Conservation (phyloP, 1,139 yeast species). For the Scheffersomyces segobiensis region DNA sequence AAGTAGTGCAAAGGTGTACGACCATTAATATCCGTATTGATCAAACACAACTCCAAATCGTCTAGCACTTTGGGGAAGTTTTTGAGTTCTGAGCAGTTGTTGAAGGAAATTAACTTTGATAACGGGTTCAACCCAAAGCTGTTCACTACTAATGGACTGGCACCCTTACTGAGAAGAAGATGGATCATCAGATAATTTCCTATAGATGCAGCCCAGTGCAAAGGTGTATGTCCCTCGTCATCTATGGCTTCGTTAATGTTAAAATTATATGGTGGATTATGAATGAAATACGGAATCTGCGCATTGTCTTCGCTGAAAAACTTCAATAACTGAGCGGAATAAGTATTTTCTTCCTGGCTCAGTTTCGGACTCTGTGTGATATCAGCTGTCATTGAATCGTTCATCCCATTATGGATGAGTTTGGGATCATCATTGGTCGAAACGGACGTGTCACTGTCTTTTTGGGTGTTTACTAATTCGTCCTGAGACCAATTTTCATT, state of each 20-base stretch:
- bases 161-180: conserved; percentile 67
- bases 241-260: conserved; percentile 86
- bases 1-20: conserved; percentile 74
- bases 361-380: conserved; percentile 9
- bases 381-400: conserved; percentile 1
- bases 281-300: conserved; percentile 71
- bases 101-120: conserved; percentile 80
- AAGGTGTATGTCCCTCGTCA: conserved; percentile 93
- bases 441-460: conserved; percentile 46
- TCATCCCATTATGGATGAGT: conserved; percentile 1
- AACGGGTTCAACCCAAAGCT: conserved; percentile 80
- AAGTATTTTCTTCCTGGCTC: conserved; percentile 32
- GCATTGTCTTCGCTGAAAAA: conserved; percentile 74
- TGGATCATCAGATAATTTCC: conserved; percentile 77
- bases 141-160: conserved; percentile 75
- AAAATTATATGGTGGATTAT: conserved; percentile 76
- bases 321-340: conserved; percentile 56
- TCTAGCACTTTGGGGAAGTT: conserved; percentile 74
- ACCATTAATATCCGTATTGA: conserved; percentile 71
- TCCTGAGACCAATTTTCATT: conserved; percentile 52
- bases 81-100: conserved; percentile 79
- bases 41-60: conserved; percentile 66
- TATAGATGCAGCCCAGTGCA: conserved; percentile 97
- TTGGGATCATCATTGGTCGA: conserved; percentile 36
- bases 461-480: conserved; percentile 23